These are phyloP conservation scores for Strobilomyces echinocephalus DNA, from an alignment of 768 basidiomycete species.

Conservation along the genomic window DNA sequence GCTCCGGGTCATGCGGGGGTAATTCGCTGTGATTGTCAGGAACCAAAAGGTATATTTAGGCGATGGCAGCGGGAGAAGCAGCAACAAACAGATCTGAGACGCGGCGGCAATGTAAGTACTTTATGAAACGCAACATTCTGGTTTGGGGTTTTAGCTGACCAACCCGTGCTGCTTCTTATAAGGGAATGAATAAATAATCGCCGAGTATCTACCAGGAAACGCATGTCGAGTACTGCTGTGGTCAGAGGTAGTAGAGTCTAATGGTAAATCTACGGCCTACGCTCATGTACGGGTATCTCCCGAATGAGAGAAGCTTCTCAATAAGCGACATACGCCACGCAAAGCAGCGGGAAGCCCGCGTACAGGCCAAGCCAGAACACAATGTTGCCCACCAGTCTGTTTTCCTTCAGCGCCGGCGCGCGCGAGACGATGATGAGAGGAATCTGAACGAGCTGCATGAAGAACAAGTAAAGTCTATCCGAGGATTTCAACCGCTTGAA, in stretches of 20 bases:
- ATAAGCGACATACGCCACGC: conserved; percentile 66
- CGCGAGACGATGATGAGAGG: conserved; percentile 84
- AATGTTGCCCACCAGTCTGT: conserved; percentile 76
- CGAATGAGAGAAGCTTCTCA: conserved; percentile 23
- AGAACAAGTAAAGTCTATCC: conserved; percentile 78
- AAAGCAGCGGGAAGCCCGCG: conserved; percentile 89
- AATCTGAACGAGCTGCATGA: conserved; percentile 81
- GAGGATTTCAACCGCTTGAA: background rate
- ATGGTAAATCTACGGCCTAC: conserved; percentile 1
- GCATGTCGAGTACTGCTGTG: background rate
- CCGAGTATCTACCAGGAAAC: background rate
- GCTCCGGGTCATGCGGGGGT: too few species aligned
- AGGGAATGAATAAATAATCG: background rate
- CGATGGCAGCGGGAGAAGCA: too few species aligned
- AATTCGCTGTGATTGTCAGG: too few species aligned
- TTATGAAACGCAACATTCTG: too few species aligned
- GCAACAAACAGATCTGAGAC: too few species aligned
- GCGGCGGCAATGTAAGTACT: too few species aligned
- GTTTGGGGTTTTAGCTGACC: background rate
- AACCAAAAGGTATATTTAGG: too few species aligned
- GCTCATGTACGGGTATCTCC: conserved; percentile 5
- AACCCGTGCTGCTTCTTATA: background rate
- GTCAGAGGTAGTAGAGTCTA: background rate
- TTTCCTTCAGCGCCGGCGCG: conserved; percentile 69
- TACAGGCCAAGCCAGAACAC: conserved; percentile 94